Percentiles rank a stretch among this genome's conserved stretches.
phyloP scores from a whole-genome alignment of 257 asterid genomes.

The Galeopsis tetrahit region DNA sequence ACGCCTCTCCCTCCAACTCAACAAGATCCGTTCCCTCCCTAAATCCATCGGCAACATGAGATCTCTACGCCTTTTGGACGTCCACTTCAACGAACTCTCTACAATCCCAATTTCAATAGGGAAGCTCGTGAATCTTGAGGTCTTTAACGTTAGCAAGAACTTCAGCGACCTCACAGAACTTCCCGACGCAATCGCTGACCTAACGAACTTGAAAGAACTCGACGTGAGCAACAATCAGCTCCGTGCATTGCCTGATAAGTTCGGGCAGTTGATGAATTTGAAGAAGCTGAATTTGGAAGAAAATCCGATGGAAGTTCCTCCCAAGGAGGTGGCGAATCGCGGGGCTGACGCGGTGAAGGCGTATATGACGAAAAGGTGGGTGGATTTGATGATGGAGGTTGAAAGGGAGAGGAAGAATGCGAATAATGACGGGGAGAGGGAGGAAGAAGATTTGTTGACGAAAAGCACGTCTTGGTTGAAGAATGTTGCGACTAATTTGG shows the following conservation, averaged over 20 bases:
- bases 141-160: slow-evolving; percentile 71
- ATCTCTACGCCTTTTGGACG: slow-evolving; percentile 59
- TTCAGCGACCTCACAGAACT: slow-evolving; percentile 80
- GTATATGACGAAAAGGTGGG: slow-evolving; percentile 69
- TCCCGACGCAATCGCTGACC: slow-evolving; percentile 71
- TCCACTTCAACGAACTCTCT: slow-evolving; percentile 75
- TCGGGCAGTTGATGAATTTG: slow-evolving; percentile 61
- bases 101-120: slow-evolving; percentile 73
- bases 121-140: slow-evolving; percentile 61
- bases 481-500: slow-evolving; percentile 54
- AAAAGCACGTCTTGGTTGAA: slow-evolving; percentile 73
- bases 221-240: slow-evolving; percentile 95
- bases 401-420: slow-evolving; percentile 48
- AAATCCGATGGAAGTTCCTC: slow-evolving; percentile 82
- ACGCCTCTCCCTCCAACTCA: slow-evolving; percentile 61
- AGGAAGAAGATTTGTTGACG: slow-evolving; percentile 44
- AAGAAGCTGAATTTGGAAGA: slow-evolving; percentile 68
- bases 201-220: slow-evolving; percentile 71
- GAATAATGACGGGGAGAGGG: too few relatives aligned
- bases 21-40: slow-evolving; percentile 85
- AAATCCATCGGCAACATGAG: slow-evolving; percentile 79
- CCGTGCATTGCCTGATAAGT: slow-evolving; percentile 69
- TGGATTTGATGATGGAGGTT: slow-evolving; percentile 55
- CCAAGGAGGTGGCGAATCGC: slow-evolving; percentile 58
- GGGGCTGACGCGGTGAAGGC: slow-evolving; percentile 71